A percentile compares a stretch with the other conserved stretches of the same genome.
phyloP scores from a whole-genome alignment of 805 yeast species.

The Candida tallmaniae region DNA sequence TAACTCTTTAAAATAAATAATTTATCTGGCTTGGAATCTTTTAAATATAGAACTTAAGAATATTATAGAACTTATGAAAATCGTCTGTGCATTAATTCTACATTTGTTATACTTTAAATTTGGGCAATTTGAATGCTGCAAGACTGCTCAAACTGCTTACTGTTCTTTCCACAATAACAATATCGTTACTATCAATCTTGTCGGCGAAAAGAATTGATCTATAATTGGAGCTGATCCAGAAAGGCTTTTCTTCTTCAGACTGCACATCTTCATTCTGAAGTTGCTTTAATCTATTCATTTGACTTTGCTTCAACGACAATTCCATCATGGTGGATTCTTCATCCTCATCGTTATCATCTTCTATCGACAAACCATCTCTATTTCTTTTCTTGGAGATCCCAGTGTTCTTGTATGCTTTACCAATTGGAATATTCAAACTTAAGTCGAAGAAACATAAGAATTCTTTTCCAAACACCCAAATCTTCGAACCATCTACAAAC shows the following conservation, averaged over 20 bases:
- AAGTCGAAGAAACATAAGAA: conserved; percentile 80
- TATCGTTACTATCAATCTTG: conserved; percentile 48
- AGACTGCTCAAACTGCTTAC: conserved; percentile 49
- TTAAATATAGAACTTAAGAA: too few relatives aligned
- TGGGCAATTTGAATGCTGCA: conserved; percentile 63
- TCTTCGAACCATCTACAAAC: conserved; percentile 42
- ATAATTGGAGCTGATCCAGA: conserved; percentile 75
- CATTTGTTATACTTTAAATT: conserved; percentile 34
- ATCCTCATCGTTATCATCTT: conserved; percentile 21
- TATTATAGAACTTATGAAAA: too few relatives aligned
- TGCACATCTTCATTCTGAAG: conserved; percentile 30
- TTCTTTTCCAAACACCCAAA: conserved; percentile 86
- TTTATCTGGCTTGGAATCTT: too few relatives aligned
- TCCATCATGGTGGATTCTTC: conserved; percentile 25
- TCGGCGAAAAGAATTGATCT: conserved; percentile 65
- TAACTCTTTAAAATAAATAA: too few relatives aligned
- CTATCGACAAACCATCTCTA: conserved; percentile 37
- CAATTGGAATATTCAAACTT: conserved; percentile 48
- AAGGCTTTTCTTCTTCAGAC: conserved; percentile 38
- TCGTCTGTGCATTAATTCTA: background rate
- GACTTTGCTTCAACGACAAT: conserved; percentile 25
- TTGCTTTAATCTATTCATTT: conserved; percentile 31
- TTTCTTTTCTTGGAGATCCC: conserved; percentile 36
- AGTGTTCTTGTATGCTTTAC: conserved; percentile 24
- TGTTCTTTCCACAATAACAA: conserved; percentile 77